Evolutionary conservation across 202 grass and related monocot genomes (phyloP), one percentile per base, ranked within the genome.

Genomic region (Schoenoplectus triqueter): DNA sequence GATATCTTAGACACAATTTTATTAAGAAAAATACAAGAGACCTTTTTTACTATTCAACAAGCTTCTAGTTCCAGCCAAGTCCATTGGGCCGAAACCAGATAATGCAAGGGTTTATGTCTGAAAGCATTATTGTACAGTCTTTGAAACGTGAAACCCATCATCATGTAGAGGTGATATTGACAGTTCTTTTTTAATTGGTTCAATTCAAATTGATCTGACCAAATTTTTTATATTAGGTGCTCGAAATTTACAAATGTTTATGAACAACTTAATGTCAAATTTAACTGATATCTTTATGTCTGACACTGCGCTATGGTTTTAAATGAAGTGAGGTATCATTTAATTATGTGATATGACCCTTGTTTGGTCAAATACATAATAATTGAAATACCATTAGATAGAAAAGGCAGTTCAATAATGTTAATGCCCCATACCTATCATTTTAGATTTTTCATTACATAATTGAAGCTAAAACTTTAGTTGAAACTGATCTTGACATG

Each of bases 401-500:
- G 1, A 22, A 54, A 74, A 54, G 71, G 47, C 52, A 73, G 71
- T 22, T 15, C 66, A 69, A 69, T 69, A 46, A 69, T 69, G 7
- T 46, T 4, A 69, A 22, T 0, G 4, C 1, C 47, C 71, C 71
- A 52, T 74, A 6, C 7, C 48, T 74, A 2, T 47, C 14, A 8
- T 71, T 71, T 47, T 18, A n/a, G 3, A 47, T 18, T 71, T 71
- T 67, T 41, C 10, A 66, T 18, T 14, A 41, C 1, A 67, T 5
- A 67, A 65, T 9, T 65, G 42, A 71, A 71, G 15, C 42, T 21
- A 50, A 17, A 73, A 50, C 17, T 21, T 55, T 40, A 77, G 73
- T 76, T 76, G 4, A 13, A 75, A 55, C 19, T 54, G 72, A 75
- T 54, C 7, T 31, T 75, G 18, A 55, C 72, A 75, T 75, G 49